Evolutionary conservation across 2,329 filamentous ascomycete genomes (phyloP), one percentile per base, ranked within the genome.

Genomic region (Elsinoe australis): DNA sequence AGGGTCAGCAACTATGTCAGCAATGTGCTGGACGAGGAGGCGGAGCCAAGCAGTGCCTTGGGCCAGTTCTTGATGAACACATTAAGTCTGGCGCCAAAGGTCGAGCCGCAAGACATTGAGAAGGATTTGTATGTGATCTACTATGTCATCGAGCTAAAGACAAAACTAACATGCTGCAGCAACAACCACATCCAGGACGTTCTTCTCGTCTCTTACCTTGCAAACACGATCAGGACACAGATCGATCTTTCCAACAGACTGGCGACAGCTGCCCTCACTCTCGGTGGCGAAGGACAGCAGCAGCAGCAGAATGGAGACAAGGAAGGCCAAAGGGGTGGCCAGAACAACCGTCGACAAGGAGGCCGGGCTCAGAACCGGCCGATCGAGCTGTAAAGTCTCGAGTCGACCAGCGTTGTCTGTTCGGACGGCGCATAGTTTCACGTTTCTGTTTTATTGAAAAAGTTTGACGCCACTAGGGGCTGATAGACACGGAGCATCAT

Each of bases 151-250:
- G n/a, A n/a, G n/a, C n/a, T n/a, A n/a, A n/a, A n/a, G n/a, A n/a
- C n/a, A n/a, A 50, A 38, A n/a, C 49, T 60, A 51, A 63, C 68
- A 35, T 41, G 32, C 8, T 41, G 31, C 63, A 80, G 77, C 80
- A 98, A 98, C 80, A 95, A 94, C 75, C 92, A 98, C 73, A 88
- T 98, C 69, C 92, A 98, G 74, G 92, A 98, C 67, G 89, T 98
- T 53, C 82, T 98, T 57, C 89, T 96, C 68, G 89, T 98, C 60
- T 94, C 88, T 58, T 98, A 98, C 74, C 79, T 98, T 56, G 88
- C 92, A 67, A 98, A 96, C 77, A 95, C 88, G 57, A 95, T 96
- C 71, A 87, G 90, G 68, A 96, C 90, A 58, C 92, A 98, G 74
- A 95, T 98, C 73, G 92, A 96, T 64, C 81, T 98, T 51, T 94